These are phyloP conservation scores for Ogataea allantospora DNA, from an alignment of 805 yeast genomes.

Conservation along the genomic window DNA sequence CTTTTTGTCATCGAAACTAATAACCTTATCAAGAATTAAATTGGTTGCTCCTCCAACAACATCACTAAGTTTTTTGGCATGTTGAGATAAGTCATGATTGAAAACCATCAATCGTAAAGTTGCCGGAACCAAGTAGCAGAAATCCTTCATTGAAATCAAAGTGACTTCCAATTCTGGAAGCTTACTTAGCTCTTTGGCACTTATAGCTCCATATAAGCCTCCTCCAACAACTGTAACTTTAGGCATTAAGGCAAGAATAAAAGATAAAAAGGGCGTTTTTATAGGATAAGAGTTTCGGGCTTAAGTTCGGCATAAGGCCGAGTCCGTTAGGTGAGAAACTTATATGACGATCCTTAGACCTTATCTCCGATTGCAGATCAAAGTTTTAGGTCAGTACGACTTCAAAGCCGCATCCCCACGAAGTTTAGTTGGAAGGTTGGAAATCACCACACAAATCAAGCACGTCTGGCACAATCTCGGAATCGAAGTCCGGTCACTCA, in stretches of 20 bases:
- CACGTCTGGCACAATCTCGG: too few relatives aligned
- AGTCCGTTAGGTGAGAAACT: too few relatives aligned
- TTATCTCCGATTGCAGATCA: too few relatives aligned
- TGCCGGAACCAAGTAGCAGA: slow-evolving; percentile 14
- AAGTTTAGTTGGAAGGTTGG: too few relatives aligned
- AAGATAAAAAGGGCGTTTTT: background rate
- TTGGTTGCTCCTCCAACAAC: slow-evolving; percentile 22
- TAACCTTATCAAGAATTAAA: slow-evolving; percentile 23
- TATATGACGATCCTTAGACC: too few relatives aligned
- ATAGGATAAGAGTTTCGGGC: too few relatives aligned
- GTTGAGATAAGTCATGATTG: slow-evolving; percentile 7
- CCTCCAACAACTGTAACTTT: slow-evolving; percentile 15
- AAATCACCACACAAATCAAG: too few relatives aligned
- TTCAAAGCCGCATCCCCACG: too few relatives aligned
- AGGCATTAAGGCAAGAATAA: background rate
- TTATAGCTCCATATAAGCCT: slow-evolving; percentile 13
- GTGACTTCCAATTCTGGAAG: slow-evolving; percentile 11
- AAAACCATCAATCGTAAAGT: slow-evolving; percentile 14
- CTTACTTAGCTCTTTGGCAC: slow-evolving; percentile 9
- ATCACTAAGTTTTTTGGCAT: slow-evolving; percentile 18
- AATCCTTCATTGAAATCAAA: slow-evolving; percentile 16
- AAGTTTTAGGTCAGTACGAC: too few relatives aligned
- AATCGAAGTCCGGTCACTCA: too few relatives aligned
- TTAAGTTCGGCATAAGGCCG: too few relatives aligned
- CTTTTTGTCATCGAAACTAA: slow-evolving; percentile 16